Base-by-base conservation (phyloP, 2,329 filamentous ascomycete species). In the Xylaria sp. region DNA sequence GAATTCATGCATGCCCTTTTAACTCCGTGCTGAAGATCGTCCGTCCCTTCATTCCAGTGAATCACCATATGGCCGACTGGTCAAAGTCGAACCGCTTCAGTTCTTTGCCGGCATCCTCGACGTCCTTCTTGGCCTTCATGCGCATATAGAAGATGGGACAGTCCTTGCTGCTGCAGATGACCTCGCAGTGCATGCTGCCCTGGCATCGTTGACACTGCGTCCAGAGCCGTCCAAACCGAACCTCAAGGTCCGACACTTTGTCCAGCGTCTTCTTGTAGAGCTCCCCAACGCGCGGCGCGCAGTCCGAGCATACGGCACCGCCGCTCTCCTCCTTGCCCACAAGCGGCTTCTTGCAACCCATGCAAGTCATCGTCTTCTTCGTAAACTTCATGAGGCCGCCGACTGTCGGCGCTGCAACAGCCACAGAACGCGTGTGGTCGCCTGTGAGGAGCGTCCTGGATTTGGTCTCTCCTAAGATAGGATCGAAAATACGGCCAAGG, bases 131-230 rank as follows among this genome's bases (percentile, higher is more conserved):
- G 26, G 93, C 93, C 81, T 99, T 99, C 94, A 99, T 99, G 4
- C 94, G 87, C 94, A 99, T 99, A 73, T 99, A 99, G 74, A 99
- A 99, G 68, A 99, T 99, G 1, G 94, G 94, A 70, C 94, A 99
- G 77, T 99, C 94, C 72, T 92, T 90, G 71, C 89, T 93, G 59
- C 89, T 92, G 78, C 94, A 99, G 64, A 99, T 97, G 50, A 99
- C 95, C 73, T 99, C 94, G 72, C 91, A 94, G 76, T 99, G 94
- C 83, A 99, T 89, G 76, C 92, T 97, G 50, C 92, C 94, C 76
- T 99, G 94, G 72, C 94, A 99, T 39, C 94, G 82, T 77, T 99
- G 94, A 71, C 94, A 99, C 74, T 99, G 94, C 44, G 94, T 99
- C 94, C 94, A 99, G 47, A 99, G 80, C 46, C 94, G 81, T 5